Evolutionary conservation across 352 stramenopile genomes (phyloP).

Genomic region (Phytophthora litchii): DNA sequence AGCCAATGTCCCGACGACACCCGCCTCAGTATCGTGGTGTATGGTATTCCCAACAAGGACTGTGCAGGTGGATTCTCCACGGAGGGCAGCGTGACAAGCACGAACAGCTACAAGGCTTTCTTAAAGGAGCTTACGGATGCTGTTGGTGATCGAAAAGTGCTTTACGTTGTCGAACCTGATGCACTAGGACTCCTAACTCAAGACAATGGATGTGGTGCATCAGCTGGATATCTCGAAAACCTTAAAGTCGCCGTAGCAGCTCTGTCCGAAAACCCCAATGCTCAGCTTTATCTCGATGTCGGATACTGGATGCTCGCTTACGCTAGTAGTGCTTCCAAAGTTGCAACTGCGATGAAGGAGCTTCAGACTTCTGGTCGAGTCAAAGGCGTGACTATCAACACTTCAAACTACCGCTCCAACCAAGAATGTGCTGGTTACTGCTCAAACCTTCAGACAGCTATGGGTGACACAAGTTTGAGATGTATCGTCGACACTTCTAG

Average conservation of each 20-base stretch:
- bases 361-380: conserved; percentile 41
- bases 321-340: conserved; percentile 14
- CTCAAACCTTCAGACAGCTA: conserved; percentile 55
- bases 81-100: conserved; percentile 40
- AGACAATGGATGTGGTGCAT: conserved; percentile 37
- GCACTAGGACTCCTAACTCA: conserved; percentile 55
- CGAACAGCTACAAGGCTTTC: conserved; percentile 50
- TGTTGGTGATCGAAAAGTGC: conserved; percentile 57
- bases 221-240: conserved; percentile 59
- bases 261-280: conserved; percentile 63
- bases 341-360: conserved; percentile 47
- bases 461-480: conserved; percentile 35
- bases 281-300: conserved; percentile 73
- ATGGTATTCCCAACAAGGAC: conserved; percentile 80
- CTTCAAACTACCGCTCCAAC: conserved; percentile 73
- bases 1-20: conserved; percentile 36
- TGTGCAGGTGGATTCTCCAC: conserved; percentile 56
- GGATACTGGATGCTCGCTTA: conserved; percentile 63
- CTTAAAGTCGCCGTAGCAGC: conserved; percentile 50
- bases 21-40: conserved; percentile 67
- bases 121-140: conserved; percentile 45
- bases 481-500: conserved; percentile 75
- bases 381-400: conserved; percentile 78
- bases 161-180: conserved; percentile 74
- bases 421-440: conserved; percentile 54